Percentiles rank a stretch among this genome's conserved stretches.
Evolutionary conservation across 129 eudicot genomes (phyloP).

Genomic region (Flaveria sonorensis): DNA sequence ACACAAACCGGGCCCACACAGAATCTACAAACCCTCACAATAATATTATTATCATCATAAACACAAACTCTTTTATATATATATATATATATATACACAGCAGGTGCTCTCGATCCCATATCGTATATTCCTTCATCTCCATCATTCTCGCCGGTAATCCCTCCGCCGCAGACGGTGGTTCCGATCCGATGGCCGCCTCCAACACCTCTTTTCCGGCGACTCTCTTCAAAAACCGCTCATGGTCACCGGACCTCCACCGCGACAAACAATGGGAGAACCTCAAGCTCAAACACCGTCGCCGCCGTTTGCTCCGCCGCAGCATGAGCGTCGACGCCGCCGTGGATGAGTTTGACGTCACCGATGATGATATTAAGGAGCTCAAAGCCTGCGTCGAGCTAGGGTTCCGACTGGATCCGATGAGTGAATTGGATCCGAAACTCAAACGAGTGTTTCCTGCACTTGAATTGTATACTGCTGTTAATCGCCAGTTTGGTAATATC

Average conservation of each 20-base stretch:
- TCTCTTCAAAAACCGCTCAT: constrained; percentile 47
- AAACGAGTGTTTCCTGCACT: constrained; percentile 66
- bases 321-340: constrained; percentile 36
- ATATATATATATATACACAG: neutral
- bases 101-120: neutral
- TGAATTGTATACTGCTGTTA: constrained; percentile 62
- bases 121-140: neutral
- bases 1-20: constrained; percentile 15
- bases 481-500: constrained; percentile 30
- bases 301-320: constrained; percentile 22
- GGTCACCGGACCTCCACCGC: constrained; percentile 51
- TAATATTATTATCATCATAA: no score
- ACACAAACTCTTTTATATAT: neutral
- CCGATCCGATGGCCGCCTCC: constrained; percentile 15
- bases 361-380: constrained; percentile 72
- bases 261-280: constrained; percentile 55
- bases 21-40: neutral
- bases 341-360: constrained; percentile 27
- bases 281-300: constrained; percentile 34
- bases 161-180: constrained; percentile 30
- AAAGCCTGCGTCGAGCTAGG: constrained; percentile 74
- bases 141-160: neutral
- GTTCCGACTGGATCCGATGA: constrained; percentile 59
- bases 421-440: constrained; percentile 56
- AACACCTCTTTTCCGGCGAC: neutral